Evolutionary conservation across 1,284 basidiomycete genomes (phyloP).

Genomic region (Psilocybe mexicana): DNA sequence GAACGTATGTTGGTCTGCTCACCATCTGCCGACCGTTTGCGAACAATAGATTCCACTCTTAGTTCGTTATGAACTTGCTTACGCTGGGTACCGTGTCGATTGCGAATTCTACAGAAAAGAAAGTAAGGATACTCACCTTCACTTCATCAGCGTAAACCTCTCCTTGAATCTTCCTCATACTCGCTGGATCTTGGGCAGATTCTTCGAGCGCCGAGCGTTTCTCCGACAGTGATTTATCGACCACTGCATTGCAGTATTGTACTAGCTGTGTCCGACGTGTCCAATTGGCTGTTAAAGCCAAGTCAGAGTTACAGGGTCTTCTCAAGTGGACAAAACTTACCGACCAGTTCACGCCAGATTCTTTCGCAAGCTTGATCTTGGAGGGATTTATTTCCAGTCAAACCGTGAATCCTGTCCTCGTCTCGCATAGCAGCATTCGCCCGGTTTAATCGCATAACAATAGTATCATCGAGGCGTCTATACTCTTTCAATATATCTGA

Average conservation of each 20-base stretch:
- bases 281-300: slow-evolving; percentile 69
- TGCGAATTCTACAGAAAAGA: not conserved
- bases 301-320: slow-evolving; percentile 12
- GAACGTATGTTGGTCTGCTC: slow-evolving; percentile 21
- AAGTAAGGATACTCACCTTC: slow-evolving; percentile 43
- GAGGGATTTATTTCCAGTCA: slow-evolving; percentile 45
- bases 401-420: slow-evolving; percentile 48
- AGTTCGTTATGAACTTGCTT: slow-evolving; percentile 82
- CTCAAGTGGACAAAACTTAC: slow-evolving; percentile 45
- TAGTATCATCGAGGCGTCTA: slow-evolving; percentile 80
- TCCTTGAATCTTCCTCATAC: slow-evolving; percentile 51
- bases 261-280: slow-evolving; percentile 77
- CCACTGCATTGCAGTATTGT: slow-evolving; percentile 74
- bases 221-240: slow-evolving; percentile 65
- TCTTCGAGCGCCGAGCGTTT: slow-evolving; percentile 53
- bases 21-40: slow-evolving; percentile 80
- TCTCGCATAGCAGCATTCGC: slow-evolving; percentile 81
- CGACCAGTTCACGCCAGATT: slow-evolving; percentile 82
- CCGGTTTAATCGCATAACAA: slow-evolving; percentile 83
- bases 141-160: slow-evolving; percentile 73
- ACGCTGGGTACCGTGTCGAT: slow-evolving; percentile 44
- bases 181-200: slow-evolving; percentile 43
- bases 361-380: slow-evolving; percentile 77
- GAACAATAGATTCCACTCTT: slow-evolving; percentile 77
- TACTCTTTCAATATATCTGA: slow-evolving; percentile 86